A percentile compares a stretch with the other conserved stretches of the same genome.
Conservation (phyloP, 345 rosid species). For the Camelina neglecta region DNA sequence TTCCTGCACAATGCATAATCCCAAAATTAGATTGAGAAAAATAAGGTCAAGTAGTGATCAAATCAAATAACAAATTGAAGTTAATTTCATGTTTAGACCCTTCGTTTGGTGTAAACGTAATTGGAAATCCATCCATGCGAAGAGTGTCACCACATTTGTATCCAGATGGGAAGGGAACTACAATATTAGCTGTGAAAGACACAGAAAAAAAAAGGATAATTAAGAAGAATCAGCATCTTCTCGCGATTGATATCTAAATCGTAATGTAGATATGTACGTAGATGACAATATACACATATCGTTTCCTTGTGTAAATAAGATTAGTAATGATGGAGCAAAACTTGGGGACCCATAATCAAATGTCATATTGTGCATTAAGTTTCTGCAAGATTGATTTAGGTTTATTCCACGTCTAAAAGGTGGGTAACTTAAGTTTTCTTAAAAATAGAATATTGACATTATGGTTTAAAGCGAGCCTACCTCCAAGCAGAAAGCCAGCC, state of each 20-base stretch:
- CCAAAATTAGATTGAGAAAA: background rate
- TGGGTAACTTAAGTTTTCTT: background rate
- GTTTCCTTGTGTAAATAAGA: conserved; percentile 53
- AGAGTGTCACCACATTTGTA: conserved; percentile 56
- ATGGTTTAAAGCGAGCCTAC: background rate
- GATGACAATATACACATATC: conserved; percentile 40
- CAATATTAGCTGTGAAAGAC: conserved; percentile 56
- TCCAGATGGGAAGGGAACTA: conserved; percentile 57
- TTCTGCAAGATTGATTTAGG: conserved; percentile 41
- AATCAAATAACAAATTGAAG: conserved; percentile 1
- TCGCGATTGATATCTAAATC: background rate
- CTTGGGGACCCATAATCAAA: no score
- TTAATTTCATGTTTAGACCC: conserved; percentile 41
- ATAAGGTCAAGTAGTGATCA: background rate
- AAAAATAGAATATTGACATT: background rate
- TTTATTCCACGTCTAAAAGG: background rate
- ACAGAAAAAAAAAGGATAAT: background rate
- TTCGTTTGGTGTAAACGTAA: conserved; percentile 57
- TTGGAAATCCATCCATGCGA: conserved; percentile 54
- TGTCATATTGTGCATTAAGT: conserved; percentile 1
- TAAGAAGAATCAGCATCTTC: background rate
- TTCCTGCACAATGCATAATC: background rate
- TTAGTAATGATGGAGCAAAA: conserved; percentile 48
- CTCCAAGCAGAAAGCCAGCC: background rate
- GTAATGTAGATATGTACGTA: background rate